Conservation (phyloP, 306 rosid genomes). For the Acacia acuminata region DNA sequence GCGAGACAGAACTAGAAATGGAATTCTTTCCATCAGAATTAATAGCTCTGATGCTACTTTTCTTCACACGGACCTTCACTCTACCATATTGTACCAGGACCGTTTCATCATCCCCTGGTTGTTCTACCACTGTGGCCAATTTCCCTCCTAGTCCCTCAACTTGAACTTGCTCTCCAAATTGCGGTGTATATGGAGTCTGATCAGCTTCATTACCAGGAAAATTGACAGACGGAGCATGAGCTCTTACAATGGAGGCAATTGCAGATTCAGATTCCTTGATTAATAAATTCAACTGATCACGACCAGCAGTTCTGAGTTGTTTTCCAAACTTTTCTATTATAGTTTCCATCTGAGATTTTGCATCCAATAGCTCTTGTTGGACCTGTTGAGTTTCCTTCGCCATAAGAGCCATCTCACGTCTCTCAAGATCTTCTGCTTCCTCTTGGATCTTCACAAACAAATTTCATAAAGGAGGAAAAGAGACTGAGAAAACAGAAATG, state of each 20-base stretch:
- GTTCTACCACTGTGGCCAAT: constrained; percentile 76
- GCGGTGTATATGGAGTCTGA: constrained; percentile 56
- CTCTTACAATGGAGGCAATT: constrained; percentile 68
- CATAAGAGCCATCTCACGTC: constrained; percentile 65
- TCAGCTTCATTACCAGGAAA: constrained; percentile 40
- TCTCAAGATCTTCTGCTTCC: constrained; percentile 86
- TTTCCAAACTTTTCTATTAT: constrained; percentile 66
- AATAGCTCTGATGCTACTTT: constrained; percentile 58
- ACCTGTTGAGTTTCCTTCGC: constrained; percentile 61
- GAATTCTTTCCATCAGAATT: constrained; percentile 46
- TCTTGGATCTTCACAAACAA: constrained; percentile 60
- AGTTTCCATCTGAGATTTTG: constrained; percentile 66
- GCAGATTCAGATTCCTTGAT: constrained; percentile 75
- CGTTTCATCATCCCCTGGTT: constrained; percentile 58
- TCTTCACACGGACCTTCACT: constrained; percentile 84
- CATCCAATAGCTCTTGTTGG: constrained; percentile 58
- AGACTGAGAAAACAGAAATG: not conserved
- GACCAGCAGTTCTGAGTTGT: constrained; percentile 50
- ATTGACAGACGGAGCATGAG: constrained; percentile 46
- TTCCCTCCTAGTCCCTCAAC: constrained; percentile 71
- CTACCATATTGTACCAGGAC: constrained; percentile 84
- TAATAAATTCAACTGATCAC: constrained; percentile 56
- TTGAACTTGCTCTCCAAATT: constrained; percentile 71
- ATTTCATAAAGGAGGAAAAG: not conserved
- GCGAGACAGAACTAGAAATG: constrained; percentile 40